These are phyloP conservation scores for Aureobasidium sp. DNA, from an alignment of 2,329 filamentous ascomycete genomes.

Conservation along the genomic window DNA sequence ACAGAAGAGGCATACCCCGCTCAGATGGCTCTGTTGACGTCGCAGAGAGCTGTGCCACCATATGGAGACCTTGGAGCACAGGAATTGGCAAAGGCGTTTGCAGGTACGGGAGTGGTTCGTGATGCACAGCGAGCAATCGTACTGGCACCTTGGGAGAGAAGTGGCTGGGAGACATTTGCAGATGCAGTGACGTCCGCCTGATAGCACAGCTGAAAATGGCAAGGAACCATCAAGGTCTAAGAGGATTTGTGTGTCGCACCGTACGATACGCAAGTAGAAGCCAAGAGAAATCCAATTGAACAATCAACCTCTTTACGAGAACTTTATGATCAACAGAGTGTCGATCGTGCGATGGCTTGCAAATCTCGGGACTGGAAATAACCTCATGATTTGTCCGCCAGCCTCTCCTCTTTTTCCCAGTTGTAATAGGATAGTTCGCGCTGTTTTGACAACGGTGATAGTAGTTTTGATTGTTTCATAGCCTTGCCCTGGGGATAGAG, in stretches of 20 bases:
- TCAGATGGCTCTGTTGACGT: conserved; percentile 77
- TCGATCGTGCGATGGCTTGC: background rate
- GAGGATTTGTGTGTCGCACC: background rate
- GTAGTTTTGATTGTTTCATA: background rate
- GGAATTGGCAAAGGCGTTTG: conserved; percentile 66
- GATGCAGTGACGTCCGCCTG: conserved; percentile 14
- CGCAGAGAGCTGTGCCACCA: conserved; percentile 66
- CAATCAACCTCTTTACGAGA: background rate
- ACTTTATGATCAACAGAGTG: too few relatives aligned
- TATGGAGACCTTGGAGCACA: conserved; percentile 59
- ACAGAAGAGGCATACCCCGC: conserved; percentile 52
- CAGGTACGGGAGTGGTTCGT: conserved; percentile 61
- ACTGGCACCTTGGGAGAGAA: conserved; percentile 69
- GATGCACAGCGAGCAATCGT: conserved; percentile 74
- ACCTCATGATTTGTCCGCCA: background rate
- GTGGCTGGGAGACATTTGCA: conserved; percentile 56
- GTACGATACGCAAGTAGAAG: background rate
- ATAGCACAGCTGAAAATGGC: background rate
- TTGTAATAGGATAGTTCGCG: background rate
- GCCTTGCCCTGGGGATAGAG: background rate
- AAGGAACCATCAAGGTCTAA: background rate
- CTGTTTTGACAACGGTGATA: background rate
- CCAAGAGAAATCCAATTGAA: background rate
- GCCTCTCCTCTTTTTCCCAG: background rate
- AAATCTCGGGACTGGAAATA: background rate